Conservation (phyloP, 371 early-diverging fungal species). For the Fennellomyces sp. region DNA sequence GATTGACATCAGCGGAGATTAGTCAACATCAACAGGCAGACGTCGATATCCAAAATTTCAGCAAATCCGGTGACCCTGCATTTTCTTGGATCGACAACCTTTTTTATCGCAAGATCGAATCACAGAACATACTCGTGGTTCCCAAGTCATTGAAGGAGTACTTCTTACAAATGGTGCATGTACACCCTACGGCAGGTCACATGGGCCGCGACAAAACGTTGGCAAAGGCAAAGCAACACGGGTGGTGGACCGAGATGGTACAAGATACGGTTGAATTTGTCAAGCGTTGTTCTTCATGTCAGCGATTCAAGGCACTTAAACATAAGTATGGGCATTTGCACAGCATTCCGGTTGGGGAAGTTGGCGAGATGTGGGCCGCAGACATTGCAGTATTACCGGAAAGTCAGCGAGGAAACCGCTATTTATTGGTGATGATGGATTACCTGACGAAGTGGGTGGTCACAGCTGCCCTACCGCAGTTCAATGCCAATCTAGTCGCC, state of each 20-base stretch:
- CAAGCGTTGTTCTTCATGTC: not conserved
- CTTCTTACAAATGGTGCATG: not conserved
- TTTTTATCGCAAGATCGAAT: not conserved
- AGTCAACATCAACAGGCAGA: not conserved
- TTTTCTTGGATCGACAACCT: not conserved
- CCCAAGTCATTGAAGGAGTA: not conserved
- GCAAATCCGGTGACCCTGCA: not conserved
- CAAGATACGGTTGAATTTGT: not conserved
- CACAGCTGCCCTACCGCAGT: constrained; percentile 8
- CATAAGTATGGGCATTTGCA: constrained; percentile 3
- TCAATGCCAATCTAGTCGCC: not conserved
- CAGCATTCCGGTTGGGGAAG: not conserved
- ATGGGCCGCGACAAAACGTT: constrained; percentile 15
- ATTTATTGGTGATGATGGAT: constrained; percentile 21
- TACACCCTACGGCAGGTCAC: constrained; percentile 13
- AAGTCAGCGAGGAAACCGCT: constrained; percentile 11
- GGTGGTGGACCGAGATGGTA: constrained; percentile 11
- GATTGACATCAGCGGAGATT: not conserved
- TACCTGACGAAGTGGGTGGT: constrained; percentile 21
- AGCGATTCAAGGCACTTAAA: constrained; percentile 6
- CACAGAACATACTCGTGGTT: not conserved
- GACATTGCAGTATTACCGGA: constrained; percentile 23
- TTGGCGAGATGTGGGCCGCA: constrained; percentile 23
- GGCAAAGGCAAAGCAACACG: not conserved
- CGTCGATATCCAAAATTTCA: not conserved